Evolutionary conservation across 2,329 filamentous ascomycete genomes (phyloP).

Genomic region (Thelonectria olida): DNA sequence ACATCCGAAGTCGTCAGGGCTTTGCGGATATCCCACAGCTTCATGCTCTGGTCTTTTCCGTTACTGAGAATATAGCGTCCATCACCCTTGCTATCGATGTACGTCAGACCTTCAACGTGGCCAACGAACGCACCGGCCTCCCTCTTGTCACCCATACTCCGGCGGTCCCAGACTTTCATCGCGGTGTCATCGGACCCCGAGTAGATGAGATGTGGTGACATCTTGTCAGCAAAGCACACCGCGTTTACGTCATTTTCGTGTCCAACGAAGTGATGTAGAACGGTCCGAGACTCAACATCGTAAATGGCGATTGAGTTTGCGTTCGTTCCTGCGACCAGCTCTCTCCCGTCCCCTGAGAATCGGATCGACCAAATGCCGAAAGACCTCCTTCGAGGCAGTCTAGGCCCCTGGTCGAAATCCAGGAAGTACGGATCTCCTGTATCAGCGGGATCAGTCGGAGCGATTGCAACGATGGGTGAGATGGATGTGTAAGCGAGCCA

Average conservation of each 20-base stretch:
- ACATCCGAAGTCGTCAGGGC: constrained; percentile 80
- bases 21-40: constrained; percentile 94
- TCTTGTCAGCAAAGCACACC: constrained; percentile 91
- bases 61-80: constrained; percentile 90
- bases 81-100: constrained; percentile 76
- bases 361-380: constrained; percentile 88
- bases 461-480: constrained; percentile 82
- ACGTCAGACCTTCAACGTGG: constrained; percentile 73
- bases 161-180: constrained; percentile 94
- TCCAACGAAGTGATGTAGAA: constrained; percentile 78
- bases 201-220: constrained; percentile 92
- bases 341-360: constrained; percentile 90
- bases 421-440: constrained; percentile 80
- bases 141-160: constrained; percentile 87
- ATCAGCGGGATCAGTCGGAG: constrained; percentile 86
- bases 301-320: constrained; percentile 85
- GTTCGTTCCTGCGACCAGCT: constrained; percentile 90
- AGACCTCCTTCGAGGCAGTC: constrained; percentile 39
- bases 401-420: constrained; percentile 63
- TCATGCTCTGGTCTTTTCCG: constrained; percentile 96
- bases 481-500: constrained; percentile 94
- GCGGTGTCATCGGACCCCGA: constrained; percentile 95
- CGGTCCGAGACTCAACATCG: constrained; percentile 83
- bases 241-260: constrained; percentile 94
- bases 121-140: constrained; percentile 73